Evolutionary conservation across 176 grass and related monocot species (phyloP).

Genomic region (Oryza coarctata): DNA sequence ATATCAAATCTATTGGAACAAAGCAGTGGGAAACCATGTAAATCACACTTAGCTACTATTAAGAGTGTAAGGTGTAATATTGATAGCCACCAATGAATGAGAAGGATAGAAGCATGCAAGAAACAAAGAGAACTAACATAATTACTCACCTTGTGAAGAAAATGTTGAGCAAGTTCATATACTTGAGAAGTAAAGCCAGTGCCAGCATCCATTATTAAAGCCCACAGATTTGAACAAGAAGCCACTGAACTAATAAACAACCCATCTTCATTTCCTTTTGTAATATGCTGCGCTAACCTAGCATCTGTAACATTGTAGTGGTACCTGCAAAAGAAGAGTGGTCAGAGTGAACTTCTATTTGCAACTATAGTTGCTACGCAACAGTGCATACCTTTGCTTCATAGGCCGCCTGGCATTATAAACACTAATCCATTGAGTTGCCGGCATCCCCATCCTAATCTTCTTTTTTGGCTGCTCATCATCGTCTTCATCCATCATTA

Average conservation of each 20-base stretch:
- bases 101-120: neutral
- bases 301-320: constrained; percentile 92
- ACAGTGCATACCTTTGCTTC: constrained; percentile 72
- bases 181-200: constrained; percentile 84
- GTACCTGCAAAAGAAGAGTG: constrained; percentile 57
- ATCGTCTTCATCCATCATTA: constrained; percentile 84
- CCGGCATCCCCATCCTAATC: constrained; percentile 88
- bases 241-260: constrained; percentile 88
- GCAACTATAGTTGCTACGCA: constrained; percentile 10
- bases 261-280: constrained; percentile 90
- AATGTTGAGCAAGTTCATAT: constrained; percentile 76
- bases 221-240: constrained; percentile 87
- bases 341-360: constrained; percentile 28
- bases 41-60: neutral
- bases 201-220: constrained; percentile 97
- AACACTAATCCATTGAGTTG: constrained; percentile 89
- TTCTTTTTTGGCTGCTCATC: constrained; percentile 96
- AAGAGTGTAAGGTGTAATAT: constrained; percentile 4
- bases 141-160: constrained; percentile 75
- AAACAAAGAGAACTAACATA: neutral
- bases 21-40: neutral
- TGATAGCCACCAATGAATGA: neutral
- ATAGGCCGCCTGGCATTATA: constrained; percentile 92
- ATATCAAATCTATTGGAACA: constrained; percentile 26
- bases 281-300: constrained; percentile 74